Evolutionary conservation across 1,284 basidiomycete species (phyloP), one percentile per base, ranked within the genome.

Genomic region (Ceratorhiza oryzae-sativae): DNA sequence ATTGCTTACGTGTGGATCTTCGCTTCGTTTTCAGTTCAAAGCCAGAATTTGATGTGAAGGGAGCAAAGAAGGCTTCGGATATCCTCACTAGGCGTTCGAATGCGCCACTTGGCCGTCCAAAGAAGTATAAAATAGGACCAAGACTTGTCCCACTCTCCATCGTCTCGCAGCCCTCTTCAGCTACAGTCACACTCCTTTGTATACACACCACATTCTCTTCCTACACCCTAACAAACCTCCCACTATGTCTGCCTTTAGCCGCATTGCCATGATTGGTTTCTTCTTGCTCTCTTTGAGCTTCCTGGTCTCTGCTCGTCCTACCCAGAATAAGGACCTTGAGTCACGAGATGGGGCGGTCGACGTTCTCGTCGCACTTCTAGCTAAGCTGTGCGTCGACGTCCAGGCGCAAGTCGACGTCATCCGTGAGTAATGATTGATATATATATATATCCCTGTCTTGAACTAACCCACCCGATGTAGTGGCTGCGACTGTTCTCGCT

Each of bases 211-310:
- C 62, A 65, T 20, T 48, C 46, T 65, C 32, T 49, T 34, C 18
- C 20, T 32, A n/a, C 32, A 65, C 46, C 32, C 39, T 23, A 13
- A 20, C 23, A 32, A n/a, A n/a, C n/a, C n/a, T n/a, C n/a, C n/a
- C 45, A 51, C 32, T n/a, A 65, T 65, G 62, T 41, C 20, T 20
- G 46, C 62, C 12, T 65, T 65, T 41, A 51, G 15, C 32, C 62
- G 62, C 48, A 20, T 65, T 27, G 30, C 45, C 18, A 65, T 39
- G 39, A 10, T 65, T 32, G 39, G 36, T 20, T 13, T 65, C 32
- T 65, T 65, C 48, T 45, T 65, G 18, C 62, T 65, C 3, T 65
- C 62, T 10, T 65, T 65, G 62, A 53, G 62, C 30, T 65, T 65
- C 62, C 36, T 65, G 6, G n/a, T 27, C 15, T 65, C 10, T 20